A percentile compares a stretch with the other conserved stretches of the same genome.
Conservation (phyloP, 495 filamentous ascomycete species). For the Tirmania nivea region DNA sequence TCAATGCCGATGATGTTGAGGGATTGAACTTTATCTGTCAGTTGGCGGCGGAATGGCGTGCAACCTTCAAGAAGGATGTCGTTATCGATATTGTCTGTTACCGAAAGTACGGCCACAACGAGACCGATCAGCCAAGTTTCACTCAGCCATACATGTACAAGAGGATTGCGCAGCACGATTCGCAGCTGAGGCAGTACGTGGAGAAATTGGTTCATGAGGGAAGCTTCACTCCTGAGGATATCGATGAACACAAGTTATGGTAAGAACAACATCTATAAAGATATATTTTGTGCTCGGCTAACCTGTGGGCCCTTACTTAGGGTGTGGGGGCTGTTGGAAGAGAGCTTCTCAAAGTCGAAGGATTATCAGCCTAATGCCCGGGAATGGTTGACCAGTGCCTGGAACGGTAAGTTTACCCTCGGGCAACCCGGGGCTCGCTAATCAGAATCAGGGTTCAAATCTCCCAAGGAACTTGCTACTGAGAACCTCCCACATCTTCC, state of each 20-base stretch:
- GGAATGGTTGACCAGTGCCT: conserved; percentile 95
- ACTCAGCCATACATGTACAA: conserved; percentile 99
- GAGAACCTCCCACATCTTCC: conserved; percentile 85
- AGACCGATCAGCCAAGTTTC: conserved; percentile 97
- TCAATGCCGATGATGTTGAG: conserved; percentile 95
- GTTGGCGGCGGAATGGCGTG: conserved; percentile 87
- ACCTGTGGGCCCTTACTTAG: conserved; percentile 2
- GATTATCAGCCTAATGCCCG: conserved; percentile 92
- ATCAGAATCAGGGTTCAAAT: conserved; percentile 46
- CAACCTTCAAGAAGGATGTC: conserved; percentile 90
- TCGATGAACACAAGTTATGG: conserved; percentile 98
- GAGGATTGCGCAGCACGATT: conserved; percentile 60
- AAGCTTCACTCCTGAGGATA: conserved; percentile 90
- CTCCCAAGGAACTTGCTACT: conserved; percentile 85
- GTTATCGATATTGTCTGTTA: conserved; percentile 98
- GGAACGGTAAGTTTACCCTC: conserved; percentile 41
- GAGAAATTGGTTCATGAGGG: conserved; percentile 71
- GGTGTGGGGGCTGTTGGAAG: conserved; percentile 95
- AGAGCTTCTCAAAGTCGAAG: conserved; percentile 89
- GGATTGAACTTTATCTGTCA: conserved; percentile 97
- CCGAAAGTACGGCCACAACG: conserved; percentile 96
- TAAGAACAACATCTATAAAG: conserved; percentile 1
- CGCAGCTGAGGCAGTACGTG: conserved; percentile 69
- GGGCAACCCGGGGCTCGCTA: not conserved
- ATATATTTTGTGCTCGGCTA: not conserved